A percentile compares a stretch with the other conserved stretches of the same genome.
Evolutionary conservation across 148 eudicot genomes (phyloP).

Genomic region (Fagopyrum esculentum): DNA sequence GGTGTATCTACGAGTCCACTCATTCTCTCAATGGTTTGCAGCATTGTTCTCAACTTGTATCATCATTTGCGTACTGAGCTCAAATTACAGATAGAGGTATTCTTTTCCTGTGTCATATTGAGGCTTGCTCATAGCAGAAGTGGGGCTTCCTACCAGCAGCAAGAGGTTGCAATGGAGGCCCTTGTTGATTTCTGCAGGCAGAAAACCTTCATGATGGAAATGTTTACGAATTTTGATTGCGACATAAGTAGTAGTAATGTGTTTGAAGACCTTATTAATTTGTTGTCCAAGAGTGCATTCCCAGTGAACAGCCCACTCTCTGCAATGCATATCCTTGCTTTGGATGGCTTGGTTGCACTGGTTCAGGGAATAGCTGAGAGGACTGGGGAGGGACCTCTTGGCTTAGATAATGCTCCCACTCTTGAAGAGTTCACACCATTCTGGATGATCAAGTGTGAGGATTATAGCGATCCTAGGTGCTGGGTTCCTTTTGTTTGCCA

Average conservation of each 20-base stretch:
- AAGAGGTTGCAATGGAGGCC: slow-evolving; percentile 30
- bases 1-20: slow-evolving; percentile 26
- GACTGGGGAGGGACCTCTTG: slow-evolving; percentile 13
- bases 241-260: slow-evolving; percentile 25
- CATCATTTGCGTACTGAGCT: slow-evolving; percentile 23
- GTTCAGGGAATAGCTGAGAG: slow-evolving; percentile 27
- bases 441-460: slow-evolving; percentile 26
- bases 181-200: slow-evolving; percentile 32
- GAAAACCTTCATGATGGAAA: slow-evolving; percentile 21
- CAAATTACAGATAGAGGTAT: slow-evolving; percentile 28
- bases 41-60: slow-evolving; percentile 26
- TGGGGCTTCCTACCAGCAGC: slow-evolving; percentile 31
- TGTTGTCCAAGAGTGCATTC: slow-evolving; percentile 27
- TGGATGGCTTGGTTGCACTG: slow-evolving; percentile 26
- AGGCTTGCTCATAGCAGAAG: slow-evolving; percentile 24
- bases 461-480: slow-evolving; percentile 15
- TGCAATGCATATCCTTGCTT: slow-evolving; percentile 25
- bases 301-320: slow-evolving; percentile 29
- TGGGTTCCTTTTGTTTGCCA: slow-evolving; percentile 18
- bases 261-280: slow-evolving; percentile 25
- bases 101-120: slow-evolving; percentile 26
- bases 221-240: slow-evolving; percentile 29
- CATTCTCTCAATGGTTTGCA: slow-evolving; percentile 24
- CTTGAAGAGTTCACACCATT: slow-evolving; percentile 25
- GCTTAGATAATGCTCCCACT: slow-evolving; percentile 5